Evolutionary conservation across 2,329 filamentous ascomycete species (phyloP).

Genomic region (Diaporthe destruens): DNA sequence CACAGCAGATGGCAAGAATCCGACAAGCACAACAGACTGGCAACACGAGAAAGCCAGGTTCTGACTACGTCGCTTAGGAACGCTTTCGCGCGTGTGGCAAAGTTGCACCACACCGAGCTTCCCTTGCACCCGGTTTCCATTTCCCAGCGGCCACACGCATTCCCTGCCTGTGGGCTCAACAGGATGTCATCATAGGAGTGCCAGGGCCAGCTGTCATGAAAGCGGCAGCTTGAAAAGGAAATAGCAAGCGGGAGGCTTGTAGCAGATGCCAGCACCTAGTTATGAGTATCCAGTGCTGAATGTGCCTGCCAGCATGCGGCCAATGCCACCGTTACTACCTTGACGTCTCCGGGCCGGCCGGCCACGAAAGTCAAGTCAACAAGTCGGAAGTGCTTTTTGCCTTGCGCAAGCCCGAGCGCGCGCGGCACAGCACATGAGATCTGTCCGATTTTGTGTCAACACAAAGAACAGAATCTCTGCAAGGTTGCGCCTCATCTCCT

Average conservation of each 20-base stretch:
- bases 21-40: conserved; percentile 16
- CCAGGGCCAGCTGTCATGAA: conserved; percentile 7
- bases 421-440: not conserved
- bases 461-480: not conserved
- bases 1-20: conserved; percentile 16
- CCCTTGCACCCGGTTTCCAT: not conserved
- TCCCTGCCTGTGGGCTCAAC: not conserved
- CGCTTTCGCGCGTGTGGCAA: conserved; percentile 10
- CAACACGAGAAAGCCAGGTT: not conserved
- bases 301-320: conserved; percentile 6
- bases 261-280: conserved; percentile 28
- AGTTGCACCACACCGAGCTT: conserved; percentile 11
- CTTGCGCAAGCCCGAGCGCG: conserved; percentile 21
- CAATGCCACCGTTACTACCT: conserved; percentile 5
- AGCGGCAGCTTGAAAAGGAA: conserved; percentile 14
- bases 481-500: conserved; percentile 17
- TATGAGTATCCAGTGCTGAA: not conserved
- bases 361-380: conserved; percentile 16
- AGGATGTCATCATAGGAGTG: not conserved
- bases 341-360: conserved; percentile 20
- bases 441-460: not conserved
- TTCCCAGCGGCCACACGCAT: conserved; percentile 36
- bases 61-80: not conserved
- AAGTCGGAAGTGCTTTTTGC: conserved; percentile 9
- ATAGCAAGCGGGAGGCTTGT: conserved; percentile 24